Conservation (phyloP, 768 basidiomycete genomes). For the Phlebiopsis gigantea region DNA sequence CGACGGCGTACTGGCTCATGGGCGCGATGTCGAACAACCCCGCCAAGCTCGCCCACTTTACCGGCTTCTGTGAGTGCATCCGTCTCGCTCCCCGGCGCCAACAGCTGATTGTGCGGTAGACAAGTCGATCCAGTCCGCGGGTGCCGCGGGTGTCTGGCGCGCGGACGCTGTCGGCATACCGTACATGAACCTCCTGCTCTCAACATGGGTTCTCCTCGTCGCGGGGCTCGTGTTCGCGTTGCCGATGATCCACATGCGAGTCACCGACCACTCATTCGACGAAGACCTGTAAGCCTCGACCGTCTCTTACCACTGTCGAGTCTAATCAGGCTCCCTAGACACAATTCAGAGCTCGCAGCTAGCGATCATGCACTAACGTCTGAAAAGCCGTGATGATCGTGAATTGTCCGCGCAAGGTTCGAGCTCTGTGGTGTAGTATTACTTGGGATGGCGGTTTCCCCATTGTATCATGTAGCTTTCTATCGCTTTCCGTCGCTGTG, state of each 20-base stretch:
- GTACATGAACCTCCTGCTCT: constrained; percentile 72
- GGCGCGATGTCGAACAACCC: constrained; percentile 85
- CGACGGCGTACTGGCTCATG: constrained; percentile 77
- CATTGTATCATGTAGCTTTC: neutral
- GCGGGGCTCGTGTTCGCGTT: constrained; percentile 61
- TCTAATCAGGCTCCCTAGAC: neutral
- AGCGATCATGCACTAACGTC: neutral
- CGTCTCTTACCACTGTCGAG: no score
- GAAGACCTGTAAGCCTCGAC: constrained; percentile 29
- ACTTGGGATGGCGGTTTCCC: neutral
- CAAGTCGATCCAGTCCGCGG: constrained; percentile 74
- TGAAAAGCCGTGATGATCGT: neutral
- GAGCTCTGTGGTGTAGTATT: neutral
- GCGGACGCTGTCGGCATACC: constrained; percentile 58
- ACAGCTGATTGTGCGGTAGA: constrained; percentile 30
- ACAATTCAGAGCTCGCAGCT: no score
- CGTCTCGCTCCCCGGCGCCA: constrained; percentile 11
- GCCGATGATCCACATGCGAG: constrained; percentile 70
- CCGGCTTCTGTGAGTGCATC: constrained; percentile 65
- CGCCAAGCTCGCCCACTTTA: constrained; percentile 71
- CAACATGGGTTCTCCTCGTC: constrained; percentile 68
- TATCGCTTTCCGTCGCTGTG: neutral
- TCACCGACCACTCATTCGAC: constrained; percentile 52
- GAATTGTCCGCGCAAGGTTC: no score
- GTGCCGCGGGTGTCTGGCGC: constrained; percentile 68